A percentile compares a stretch with the other conserved stretches of the same genome.
Evolutionary conservation across 257 asterid species (phyloP).

Genomic region (Fraxinus cuspidata): DNA sequence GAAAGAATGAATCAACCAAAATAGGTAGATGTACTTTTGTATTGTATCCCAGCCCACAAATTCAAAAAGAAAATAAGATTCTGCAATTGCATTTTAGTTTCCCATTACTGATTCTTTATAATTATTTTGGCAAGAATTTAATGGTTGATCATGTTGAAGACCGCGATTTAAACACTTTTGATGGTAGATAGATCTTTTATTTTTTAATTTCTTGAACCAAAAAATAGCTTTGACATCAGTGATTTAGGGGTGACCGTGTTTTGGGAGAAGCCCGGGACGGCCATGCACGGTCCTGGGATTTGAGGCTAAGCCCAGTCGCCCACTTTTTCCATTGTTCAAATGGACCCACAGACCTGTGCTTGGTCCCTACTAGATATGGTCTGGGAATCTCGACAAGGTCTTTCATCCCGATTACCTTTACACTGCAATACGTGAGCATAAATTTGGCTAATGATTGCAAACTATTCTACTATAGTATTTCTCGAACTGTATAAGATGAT

Average conservation of each 20-base stretch:
- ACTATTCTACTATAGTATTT: background rate
- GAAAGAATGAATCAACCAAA: background rate
- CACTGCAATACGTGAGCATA: background rate
- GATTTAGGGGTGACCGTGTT: too few relatives aligned
- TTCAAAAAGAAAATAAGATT: conserved; percentile 17
- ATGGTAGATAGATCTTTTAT: too few relatives aligned
- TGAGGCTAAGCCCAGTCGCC: too few relatives aligned
- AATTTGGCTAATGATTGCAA: background rate
- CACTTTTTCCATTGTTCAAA: too few relatives aligned
- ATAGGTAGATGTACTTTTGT: background rate
- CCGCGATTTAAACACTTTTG: background rate
- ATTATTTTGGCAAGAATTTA: conserved; percentile 21
- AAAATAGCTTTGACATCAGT: background rate
- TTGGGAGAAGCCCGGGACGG: too few relatives aligned
- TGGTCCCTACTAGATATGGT: too few relatives aligned
- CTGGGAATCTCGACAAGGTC: background rate
- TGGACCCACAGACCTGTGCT: too few relatives aligned
- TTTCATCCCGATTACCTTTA: background rate
- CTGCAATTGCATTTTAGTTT: conserved; percentile 11
- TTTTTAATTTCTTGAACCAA: background rate
- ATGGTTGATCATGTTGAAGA: too few relatives aligned
- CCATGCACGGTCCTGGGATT: too few relatives aligned
- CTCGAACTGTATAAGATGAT: background rate
- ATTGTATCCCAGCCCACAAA: background rate
- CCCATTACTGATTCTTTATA: conserved; percentile 22